Conservation (phyloP, 1,284 basidiomycete genomes). For the Malassezia furfur region DNA sequence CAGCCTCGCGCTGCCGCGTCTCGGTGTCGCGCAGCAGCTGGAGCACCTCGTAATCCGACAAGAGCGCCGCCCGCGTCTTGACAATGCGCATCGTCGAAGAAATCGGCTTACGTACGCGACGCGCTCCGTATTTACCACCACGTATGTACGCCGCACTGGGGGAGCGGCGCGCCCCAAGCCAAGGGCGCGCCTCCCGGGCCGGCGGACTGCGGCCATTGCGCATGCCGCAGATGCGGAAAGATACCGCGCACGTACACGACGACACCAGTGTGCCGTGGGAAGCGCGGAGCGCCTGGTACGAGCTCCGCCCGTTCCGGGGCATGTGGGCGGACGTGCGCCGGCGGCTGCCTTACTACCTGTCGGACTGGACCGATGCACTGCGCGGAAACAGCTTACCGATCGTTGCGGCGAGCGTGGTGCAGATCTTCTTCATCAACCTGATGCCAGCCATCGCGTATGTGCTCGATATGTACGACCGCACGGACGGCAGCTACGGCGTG, state of each 20-base stretch:
- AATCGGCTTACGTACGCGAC: slow-evolving; percentile 3
- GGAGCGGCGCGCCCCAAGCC: not conserved
- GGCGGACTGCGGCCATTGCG: too few relatives aligned
- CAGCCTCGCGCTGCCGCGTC: slow-evolving; percentile 60
- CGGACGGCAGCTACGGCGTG: slow-evolving; percentile 78
- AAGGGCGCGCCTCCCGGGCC: not conserved
- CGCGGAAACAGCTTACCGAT: slow-evolving; percentile 30
- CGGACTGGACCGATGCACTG: slow-evolving; percentile 38
- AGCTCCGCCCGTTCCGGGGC: slow-evolving; percentile 56
- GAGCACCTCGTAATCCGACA: slow-evolving; percentile 79
- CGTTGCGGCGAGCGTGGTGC: slow-evolving; percentile 25
- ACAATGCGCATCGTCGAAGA: slow-evolving; percentile 57
- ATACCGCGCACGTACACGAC: not conserved
- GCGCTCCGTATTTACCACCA: not conserved
- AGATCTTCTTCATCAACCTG: slow-evolving; percentile 52
- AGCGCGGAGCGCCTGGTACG: slow-evolving; percentile 37
- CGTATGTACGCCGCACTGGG: not conserved
- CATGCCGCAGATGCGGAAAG: not conserved
- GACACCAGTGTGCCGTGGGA: slow-evolving; percentile 38
- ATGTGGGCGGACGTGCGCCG: slow-evolving; percentile 68
- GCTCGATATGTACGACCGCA: slow-evolving; percentile 76
- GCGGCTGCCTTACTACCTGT: slow-evolving; percentile 61
- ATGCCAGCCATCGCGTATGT: slow-evolving; percentile 87
- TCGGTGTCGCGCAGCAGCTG: slow-evolving; percentile 67
- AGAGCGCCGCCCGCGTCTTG: slow-evolving; percentile 64